Evolutionary conservation across 2,329 filamentous ascomycete species (phyloP).

Genomic region (Ustilaginoidea virens): DNA sequence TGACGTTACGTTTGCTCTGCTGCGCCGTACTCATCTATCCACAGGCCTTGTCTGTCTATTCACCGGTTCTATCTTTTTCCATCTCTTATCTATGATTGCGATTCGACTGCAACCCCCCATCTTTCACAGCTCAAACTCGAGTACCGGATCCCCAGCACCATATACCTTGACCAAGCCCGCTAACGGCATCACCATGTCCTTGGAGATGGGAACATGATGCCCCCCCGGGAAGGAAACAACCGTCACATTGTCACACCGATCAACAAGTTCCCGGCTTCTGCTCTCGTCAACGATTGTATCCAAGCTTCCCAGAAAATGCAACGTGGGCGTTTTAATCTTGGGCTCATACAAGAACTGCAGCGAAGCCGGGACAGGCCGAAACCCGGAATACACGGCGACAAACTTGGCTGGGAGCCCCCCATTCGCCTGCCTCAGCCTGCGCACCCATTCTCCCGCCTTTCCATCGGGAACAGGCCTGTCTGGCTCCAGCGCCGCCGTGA

Average conservation of each 20-base stretch:
- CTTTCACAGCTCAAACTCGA: conserved; percentile 12
- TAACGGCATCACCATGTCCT: conserved; percentile 64
- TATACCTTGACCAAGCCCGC: conserved; percentile 53
- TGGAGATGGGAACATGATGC: conserved; percentile 74
- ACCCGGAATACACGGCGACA: conserved; percentile 63
- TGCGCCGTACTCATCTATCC: no score
- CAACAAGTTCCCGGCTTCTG: conserved; percentile 50
- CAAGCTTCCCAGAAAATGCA: conserved; percentile 71
- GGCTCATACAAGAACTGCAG: conserved; percentile 57
- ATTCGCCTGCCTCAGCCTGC: conserved; percentile 33
- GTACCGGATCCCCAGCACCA: conserved; percentile 14
- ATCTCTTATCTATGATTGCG: no score
- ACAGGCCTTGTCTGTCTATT: no score
- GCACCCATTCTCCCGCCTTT: conserved; percentile 24
- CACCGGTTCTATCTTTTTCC: no score
- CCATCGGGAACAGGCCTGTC: conserved; percentile 13
- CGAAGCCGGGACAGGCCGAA: conserved; percentile 44
- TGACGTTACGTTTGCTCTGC: no score
- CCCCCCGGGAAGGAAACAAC: conserved; percentile 68
- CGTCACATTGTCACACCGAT: conserved; percentile 40
- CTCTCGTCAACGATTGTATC: conserved; percentile 80
- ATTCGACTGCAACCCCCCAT: no score
- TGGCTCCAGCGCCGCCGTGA: conserved; percentile 56
- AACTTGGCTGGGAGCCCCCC: conserved; percentile 42
- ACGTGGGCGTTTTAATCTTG: conserved; percentile 55